Evolutionary conservation across 169 alveolate genomes (phyloP).

Genomic region (Eimeria sp.): DNA sequence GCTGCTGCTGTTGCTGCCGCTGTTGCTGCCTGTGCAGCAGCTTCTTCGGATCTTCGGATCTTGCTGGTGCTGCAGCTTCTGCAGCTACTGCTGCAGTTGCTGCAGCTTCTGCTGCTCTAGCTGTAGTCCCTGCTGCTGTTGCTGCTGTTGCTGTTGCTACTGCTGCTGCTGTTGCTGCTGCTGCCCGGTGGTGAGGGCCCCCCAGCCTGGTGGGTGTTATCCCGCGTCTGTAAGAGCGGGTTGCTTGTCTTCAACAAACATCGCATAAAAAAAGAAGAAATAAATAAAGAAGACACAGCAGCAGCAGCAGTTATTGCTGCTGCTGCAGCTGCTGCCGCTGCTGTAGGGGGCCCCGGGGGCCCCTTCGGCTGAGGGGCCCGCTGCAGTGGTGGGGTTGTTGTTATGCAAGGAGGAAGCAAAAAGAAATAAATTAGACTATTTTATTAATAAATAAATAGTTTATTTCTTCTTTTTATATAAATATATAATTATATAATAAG

Average conservation of each 20-base stretch:
- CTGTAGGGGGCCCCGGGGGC: neutral
- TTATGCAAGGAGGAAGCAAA: neutral
- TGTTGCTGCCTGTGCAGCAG: no score
- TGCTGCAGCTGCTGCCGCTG: no score
- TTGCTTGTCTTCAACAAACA: neutral
- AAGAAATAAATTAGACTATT: neutral
- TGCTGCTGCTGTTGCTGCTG: slow-evolving; percentile 8
- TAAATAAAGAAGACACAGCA: no score
- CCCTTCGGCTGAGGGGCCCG: slow-evolving; percentile 2
- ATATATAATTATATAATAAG: neutral
- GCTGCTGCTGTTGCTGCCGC: no score
- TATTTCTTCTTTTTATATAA: neutral
- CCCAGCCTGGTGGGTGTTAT: no score
- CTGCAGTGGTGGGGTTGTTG: slow-evolving; percentile 27
- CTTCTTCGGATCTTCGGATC: no score
- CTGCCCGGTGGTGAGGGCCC: neutral
- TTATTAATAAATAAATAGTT: neutral
- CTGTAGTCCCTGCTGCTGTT: no score
- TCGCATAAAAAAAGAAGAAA: no score
- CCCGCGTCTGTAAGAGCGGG: neutral
- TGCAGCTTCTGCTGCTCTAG: no score
- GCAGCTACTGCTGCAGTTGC: neutral
- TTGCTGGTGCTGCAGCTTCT: neutral
- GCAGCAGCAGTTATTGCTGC: no score
- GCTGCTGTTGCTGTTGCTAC: neutral